Base-by-base conservation (phyloP, 345 rosid genomes). In the Linum trigynum region DNA sequence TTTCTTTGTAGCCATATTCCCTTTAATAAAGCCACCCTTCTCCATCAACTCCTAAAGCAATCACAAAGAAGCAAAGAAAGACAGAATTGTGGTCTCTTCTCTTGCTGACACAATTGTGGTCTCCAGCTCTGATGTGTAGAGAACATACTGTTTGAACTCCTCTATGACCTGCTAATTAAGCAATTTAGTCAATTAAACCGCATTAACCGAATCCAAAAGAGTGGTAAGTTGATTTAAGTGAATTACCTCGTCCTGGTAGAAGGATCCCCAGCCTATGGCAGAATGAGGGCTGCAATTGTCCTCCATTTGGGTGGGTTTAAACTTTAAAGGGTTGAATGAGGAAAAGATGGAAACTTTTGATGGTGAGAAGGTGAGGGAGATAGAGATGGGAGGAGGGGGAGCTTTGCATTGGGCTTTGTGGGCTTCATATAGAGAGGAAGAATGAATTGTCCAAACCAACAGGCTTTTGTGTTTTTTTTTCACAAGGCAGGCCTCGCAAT, bases 11-110 rank as follows among this genome's bases (percentile, higher is more conserved):
- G n/a, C 37, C 16, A 48, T 45, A 17, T 2, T 41, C 42, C 57
- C 75, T 75, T 83, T 73, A 59, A 62, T 66, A 65, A 75, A 77
- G 69, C 40, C 41, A 56, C 66, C 61, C 60, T n/a, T 58, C 72
- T 0, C 57, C 62, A 38, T 15, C 72, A 23, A 38, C 15, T 55
- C 41, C 57, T 48, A 48, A 48, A 48, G 40, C 38, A 65, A 69
- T 62, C 60, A 62, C 71, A 38, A 67, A 64, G n/a, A 67, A 72
- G 69, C 76, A 72, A 38, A 45, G 56, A 0, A n/a, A n/a, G n/a
- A n/a, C n/a, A 57, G 71, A 75, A 75, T 53, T 56, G 23, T 62
- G 23, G 40, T 39, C 16, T 62, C 65, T 15, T 62, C 65, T 23
- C 41, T 62, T 39, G 65, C 35, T 4, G 65, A 2, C 35, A 62